Conservation (phyloP, 108 stramenopile species). For the Cyclostephanos tholiformis region DNA sequence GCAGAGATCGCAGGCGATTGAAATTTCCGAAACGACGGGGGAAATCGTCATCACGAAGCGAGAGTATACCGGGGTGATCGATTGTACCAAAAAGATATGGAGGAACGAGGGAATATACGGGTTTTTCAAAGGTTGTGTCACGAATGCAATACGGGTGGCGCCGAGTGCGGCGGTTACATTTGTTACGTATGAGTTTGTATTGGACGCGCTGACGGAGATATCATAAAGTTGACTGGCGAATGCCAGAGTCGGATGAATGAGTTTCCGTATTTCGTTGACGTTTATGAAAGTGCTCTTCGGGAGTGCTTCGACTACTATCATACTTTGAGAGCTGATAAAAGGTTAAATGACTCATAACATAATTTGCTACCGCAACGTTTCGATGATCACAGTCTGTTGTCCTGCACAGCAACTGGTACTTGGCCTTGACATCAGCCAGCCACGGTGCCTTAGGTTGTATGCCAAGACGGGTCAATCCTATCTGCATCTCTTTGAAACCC, state of each 20-base stretch:
- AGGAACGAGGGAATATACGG: conserved; percentile 83
- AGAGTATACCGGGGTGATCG: conserved; percentile 68
- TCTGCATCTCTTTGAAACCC: too few relatives aligned
- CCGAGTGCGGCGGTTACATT: conserved; percentile 97
- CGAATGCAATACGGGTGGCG: conserved; percentile 95
- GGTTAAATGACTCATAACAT: too few relatives aligned
- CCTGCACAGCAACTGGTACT: too few relatives aligned
- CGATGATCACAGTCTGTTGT: too few relatives aligned
- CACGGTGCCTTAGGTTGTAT: too few relatives aligned
- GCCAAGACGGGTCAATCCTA: too few relatives aligned
- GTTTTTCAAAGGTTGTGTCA: conserved; percentile 94
- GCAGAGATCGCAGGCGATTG: conserved; percentile 80
- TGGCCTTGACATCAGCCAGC: too few relatives aligned
- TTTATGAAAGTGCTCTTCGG: too few relatives aligned
- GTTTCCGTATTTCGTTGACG: not conserved
- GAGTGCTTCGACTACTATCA: too few relatives aligned
- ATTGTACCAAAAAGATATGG: conserved; percentile 67
- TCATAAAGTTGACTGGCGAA: not conserved
- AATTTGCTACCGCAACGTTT: too few relatives aligned
- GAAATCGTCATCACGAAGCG: conserved; percentile 71
- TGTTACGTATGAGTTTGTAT: conserved; percentile 89
- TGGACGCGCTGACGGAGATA: conserved; percentile 52
- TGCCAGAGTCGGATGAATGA: not conserved
- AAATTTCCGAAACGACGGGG: conserved; percentile 65
- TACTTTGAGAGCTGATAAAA: too few relatives aligned